Evolutionary conservation across 2,329 filamentous ascomycete genomes (phyloP).

Genomic region (Endocalyx cinctus): DNA sequence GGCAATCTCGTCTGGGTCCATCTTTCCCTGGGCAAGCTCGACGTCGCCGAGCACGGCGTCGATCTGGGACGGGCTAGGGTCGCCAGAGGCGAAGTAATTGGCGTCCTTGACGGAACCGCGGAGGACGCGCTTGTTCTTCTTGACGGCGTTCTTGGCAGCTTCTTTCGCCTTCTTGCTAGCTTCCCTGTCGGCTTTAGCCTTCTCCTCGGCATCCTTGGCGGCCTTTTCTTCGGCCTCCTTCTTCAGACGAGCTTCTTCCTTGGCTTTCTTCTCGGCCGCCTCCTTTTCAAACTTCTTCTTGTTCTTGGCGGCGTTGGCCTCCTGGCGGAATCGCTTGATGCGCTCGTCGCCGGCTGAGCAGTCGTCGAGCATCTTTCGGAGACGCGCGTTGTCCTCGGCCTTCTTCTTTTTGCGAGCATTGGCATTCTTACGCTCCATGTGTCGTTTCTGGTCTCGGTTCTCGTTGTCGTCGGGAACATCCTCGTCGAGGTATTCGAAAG

Average conservation of each 20-base stretch:
- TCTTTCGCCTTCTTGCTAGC: conserved; percentile 95
- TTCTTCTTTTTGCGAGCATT: conserved; percentile 99
- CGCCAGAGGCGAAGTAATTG: conserved; percentile 78
- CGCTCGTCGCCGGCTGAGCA: conserved; percentile 81
- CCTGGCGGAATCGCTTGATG: conserved; percentile 94
- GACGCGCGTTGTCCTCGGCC: conserved; percentile 90
- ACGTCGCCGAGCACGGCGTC: conserved; percentile 81
- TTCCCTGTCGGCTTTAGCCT: conserved; percentile 79
- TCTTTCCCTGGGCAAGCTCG: conserved; percentile 80
- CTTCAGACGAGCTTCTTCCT: conserved; percentile 77
- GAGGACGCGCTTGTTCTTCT: conserved; percentile 99
- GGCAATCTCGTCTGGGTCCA: conserved; percentile 88
- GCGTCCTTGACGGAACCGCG: conserved; percentile 93
- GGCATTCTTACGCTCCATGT: conserved; percentile 97
- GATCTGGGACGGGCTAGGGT: conserved; percentile 70
- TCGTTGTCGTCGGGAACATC: conserved; percentile 98
- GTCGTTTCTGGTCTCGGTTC: conserved; percentile 97
- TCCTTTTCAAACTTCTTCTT: conserved; percentile 89
- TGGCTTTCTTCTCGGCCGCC: conserved; percentile 80
- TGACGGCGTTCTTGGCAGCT: conserved; percentile 95
- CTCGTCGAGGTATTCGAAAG: conserved; percentile 97
- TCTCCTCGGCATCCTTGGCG: conserved; percentile 78
- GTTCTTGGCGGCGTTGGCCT: conserved; percentile 91
- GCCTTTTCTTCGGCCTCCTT: conserved; percentile 80
- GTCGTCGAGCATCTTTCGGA: conserved; percentile 87